Conservation (phyloP, 495 filamentous ascomycete genomes). For the Glutinoglossum americanum region DNA sequence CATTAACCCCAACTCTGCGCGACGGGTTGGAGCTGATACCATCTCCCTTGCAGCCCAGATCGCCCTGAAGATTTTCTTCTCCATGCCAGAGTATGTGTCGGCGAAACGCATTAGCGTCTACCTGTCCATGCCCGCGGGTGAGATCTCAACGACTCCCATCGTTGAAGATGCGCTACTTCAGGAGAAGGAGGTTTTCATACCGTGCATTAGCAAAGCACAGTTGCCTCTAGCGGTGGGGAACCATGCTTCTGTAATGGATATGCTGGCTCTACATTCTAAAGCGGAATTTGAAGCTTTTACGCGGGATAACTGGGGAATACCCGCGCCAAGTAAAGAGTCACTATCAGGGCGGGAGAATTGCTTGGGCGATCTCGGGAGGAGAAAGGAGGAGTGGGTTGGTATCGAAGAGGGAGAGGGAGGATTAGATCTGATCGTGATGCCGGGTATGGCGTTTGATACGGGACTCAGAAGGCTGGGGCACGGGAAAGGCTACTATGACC, state of each 20-base stretch:
- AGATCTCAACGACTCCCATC: slow-evolving; percentile 61
- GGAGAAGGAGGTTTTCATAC: slow-evolving; percentile 77
- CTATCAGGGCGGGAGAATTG: slow-evolving; percentile 42
- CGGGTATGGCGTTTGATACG: slow-evolving; percentile 78
- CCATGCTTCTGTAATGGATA: slow-evolving; percentile 59
- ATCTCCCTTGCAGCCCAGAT: slow-evolving; percentile 26
- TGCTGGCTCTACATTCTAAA: slow-evolving; percentile 55
- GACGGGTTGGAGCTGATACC: background rate
- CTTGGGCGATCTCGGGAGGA: slow-evolving; percentile 31
- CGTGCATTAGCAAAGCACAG: slow-evolving; percentile 52
- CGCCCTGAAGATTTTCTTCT: slow-evolving; percentile 35
- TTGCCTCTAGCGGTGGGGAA: slow-evolving; percentile 19
- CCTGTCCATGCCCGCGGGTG: slow-evolving; percentile 73
- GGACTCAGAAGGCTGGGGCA: slow-evolving; percentile 65
- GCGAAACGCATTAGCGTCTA: slow-evolving; percentile 66
- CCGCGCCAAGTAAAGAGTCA: slow-evolving; percentile 42
- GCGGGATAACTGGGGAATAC: slow-evolving; percentile 81
- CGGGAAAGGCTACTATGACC: slow-evolving; percentile 94
- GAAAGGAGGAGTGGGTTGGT: slow-evolving; percentile 7
- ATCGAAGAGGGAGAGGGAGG: slow-evolving; percentile 23
- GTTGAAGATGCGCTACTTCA: slow-evolving; percentile 54
- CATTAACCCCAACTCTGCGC: background rate
- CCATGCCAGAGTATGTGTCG: slow-evolving; percentile 40
- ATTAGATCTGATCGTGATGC: slow-evolving; percentile 76
- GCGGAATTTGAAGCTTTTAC: slow-evolving; percentile 55